Conservation (phyloP, 164 flowering plant species). For the Amborella trichopoda region DNA sequence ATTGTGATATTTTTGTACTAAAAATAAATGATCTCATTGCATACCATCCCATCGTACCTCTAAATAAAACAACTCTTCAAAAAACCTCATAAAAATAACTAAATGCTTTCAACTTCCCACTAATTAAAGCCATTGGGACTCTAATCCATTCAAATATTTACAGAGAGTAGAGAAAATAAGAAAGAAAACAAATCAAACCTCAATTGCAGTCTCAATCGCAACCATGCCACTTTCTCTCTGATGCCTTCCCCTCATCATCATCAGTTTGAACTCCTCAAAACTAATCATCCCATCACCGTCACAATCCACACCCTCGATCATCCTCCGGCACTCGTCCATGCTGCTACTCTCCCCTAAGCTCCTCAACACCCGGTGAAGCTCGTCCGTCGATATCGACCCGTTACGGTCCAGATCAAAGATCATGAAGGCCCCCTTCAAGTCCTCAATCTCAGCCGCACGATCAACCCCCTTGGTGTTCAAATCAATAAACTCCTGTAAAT, state of each 20-base stretch:
- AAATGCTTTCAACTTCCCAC: too few species aligned
- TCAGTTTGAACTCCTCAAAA: slow-evolving; percentile 65
- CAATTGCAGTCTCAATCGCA: too few species aligned
- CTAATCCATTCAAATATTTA: too few species aligned
- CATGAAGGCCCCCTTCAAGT: slow-evolving; percentile 50
- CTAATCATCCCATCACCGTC: slow-evolving; percentile 56
- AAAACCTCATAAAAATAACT: too few species aligned
- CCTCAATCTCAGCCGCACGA: slow-evolving; percentile 25
- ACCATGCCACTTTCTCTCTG: too few species aligned
- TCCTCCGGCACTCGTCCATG: slow-evolving; percentile 48
- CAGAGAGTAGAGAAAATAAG: too few species aligned
- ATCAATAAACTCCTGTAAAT: slow-evolving; percentile 8
- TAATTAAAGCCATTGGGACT: too few species aligned
- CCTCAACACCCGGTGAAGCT: slow-evolving; percentile 40
- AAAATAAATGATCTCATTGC: too few species aligned
- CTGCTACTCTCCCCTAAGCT: slow-evolving; percentile 55
- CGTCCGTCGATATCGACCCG: slow-evolving; percentile 66
- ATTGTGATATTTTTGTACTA: too few species aligned
- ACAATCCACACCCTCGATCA: slow-evolving; percentile 58
- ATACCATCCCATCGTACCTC: too few species aligned
- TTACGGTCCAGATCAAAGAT: slow-evolving; percentile 62
- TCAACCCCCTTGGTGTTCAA: slow-evolving; percentile 20
- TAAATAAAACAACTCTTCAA: too few species aligned
- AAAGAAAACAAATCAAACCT: too few species aligned
- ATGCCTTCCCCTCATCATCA: slow-evolving; percentile 71